Evolutionary conservation across 305 asterid species (phyloP), one percentile per base, ranked within the genome.

Genomic region (Fraxinus sp.): DNA sequence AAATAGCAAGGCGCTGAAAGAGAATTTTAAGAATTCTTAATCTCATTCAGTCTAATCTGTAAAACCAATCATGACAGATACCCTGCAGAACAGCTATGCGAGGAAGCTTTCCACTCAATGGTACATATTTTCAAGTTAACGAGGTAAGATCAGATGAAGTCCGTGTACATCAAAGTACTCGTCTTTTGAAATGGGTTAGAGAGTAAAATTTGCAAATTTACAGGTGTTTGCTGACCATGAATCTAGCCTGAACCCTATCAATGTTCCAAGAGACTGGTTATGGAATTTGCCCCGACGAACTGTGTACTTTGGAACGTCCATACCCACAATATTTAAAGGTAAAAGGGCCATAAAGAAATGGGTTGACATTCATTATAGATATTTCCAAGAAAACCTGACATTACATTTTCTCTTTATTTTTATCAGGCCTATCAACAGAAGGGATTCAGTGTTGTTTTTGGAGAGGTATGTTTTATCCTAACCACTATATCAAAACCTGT

Each of bases 81-180:
- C 98, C 98, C 55, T 94, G 99, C 87, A 92, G 99, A 90, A 95
- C 99, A 76, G 99, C 98, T 78, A 95, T 95, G 99, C 91, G 95
- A 85, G 99, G 99, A 82, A 95, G 99, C 90, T 95, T 95, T 87
- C 99, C 99, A 16, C 92, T 95, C 46, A 95, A 95, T 84, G 99
- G 99, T 75, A 95, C 99, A 49, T 95, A 95, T 85, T 95, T 95
- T 79, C 99, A 95, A 91, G 98, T 95, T 66, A 95, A 94, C 39
- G 99, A 95, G 99, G 99, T 95, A 86, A 80, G 24, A 26, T 86
- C 77, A 41, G 35, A 85, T 79, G 20, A 52, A 39, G 46, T 59
- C 46, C 6, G 5, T 35, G 46, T 28, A 13, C 37, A 77, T 73
- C 59, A 62, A 7, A 20, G 24, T 79, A 64, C 33, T 70, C 33